phyloP scores from a whole-genome alignment of 352 stramenopile species.

The Pythium coloratum region DNA sequence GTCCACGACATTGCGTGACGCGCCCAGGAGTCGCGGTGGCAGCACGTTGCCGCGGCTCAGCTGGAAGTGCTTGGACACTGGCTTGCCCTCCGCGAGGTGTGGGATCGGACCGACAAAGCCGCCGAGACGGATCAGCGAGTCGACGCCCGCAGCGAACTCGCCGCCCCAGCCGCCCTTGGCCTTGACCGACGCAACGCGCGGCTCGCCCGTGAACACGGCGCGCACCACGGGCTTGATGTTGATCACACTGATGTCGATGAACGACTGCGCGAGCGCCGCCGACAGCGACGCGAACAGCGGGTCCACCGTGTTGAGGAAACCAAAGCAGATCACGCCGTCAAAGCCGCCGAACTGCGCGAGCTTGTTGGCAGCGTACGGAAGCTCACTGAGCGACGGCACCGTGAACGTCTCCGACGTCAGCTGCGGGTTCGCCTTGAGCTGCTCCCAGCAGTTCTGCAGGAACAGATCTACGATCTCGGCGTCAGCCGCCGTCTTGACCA shows the following conservation, averaged over 20 bases:
- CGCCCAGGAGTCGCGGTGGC: conserved; percentile 52
- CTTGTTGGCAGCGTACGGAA: conserved; percentile 86
- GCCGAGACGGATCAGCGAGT: conserved; percentile 61
- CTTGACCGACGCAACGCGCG: conserved; percentile 71
- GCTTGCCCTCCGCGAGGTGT: conserved; percentile 37
- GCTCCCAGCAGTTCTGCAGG: conserved; percentile 64
- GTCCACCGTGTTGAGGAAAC: conserved; percentile 70
- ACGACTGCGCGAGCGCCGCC: conserved; percentile 58
- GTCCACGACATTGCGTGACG: conserved; percentile 56
- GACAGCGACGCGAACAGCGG: conserved; percentile 62
- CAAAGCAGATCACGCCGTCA: conserved; percentile 75
- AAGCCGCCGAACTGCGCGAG: conserved; percentile 65
- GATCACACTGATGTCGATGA: conserved; percentile 85
- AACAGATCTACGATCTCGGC: conserved; percentile 70
- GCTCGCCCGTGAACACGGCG: conserved; percentile 78
- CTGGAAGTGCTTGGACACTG: conserved; percentile 53
- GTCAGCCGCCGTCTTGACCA: conserved; percentile 78
- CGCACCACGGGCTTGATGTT: conserved; percentile 79
- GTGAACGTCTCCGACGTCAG: conserved; percentile 64
- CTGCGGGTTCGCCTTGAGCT: conserved; percentile 33
- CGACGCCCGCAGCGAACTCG: conserved; percentile 64
- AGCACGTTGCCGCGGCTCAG: conserved; percentile 76
- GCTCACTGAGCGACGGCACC: conserved; percentile 64
- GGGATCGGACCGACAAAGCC: conserved; percentile 60
- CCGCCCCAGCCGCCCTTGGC: conserved; percentile 65